These are phyloP conservation scores for Rhizopus sp. DNA, from an alignment of 371 early-diverging fungal species.

Conservation along the genomic window DNA sequence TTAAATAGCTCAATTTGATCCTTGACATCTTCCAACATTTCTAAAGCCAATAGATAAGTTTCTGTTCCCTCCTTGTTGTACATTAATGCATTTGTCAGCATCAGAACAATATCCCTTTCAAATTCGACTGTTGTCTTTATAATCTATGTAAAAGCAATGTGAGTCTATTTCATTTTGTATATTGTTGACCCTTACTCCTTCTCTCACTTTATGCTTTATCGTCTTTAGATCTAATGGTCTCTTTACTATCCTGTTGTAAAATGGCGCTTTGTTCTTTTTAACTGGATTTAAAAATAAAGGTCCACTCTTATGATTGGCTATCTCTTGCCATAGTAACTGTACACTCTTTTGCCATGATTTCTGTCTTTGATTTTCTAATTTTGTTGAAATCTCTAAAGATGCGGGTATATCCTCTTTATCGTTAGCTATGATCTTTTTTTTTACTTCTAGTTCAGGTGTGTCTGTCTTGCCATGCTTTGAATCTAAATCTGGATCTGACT, in stretches of 20 bases:
- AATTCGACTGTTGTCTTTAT: constrained; percentile 88
- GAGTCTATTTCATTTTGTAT: neutral
- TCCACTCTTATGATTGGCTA: constrained; percentile 89
- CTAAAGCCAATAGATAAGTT: constrained; percentile 83
- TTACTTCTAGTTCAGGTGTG: neutral
- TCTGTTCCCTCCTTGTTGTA: constrained; percentile 89
- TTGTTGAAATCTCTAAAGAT: neutral
- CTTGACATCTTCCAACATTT: constrained; percentile 78
- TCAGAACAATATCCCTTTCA: constrained; percentile 85
- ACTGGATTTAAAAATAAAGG: constrained; percentile 88
- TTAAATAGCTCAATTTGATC: constrained; percentile 60
- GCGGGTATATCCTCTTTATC: constrained; percentile 11
- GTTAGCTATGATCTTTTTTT: neutral
- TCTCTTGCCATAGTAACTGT: constrained; percentile 83
- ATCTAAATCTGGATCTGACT: neutral
- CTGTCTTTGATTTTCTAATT: constrained; percentile 36
- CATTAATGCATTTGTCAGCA: constrained; percentile 91
- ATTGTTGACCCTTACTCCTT: constrained; percentile 61
- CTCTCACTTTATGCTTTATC: constrained; percentile 86
- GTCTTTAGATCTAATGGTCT: constrained; percentile 84
- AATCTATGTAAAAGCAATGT: constrained; percentile 40
- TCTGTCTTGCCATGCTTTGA: neutral
- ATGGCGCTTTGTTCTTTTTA: constrained; percentile 78
- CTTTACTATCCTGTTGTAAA: constrained; percentile 80
- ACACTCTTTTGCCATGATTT: constrained; percentile 78